Conservation (phyloP, 306 rosid genomes). For the Sesbania bispinosa region DNA sequence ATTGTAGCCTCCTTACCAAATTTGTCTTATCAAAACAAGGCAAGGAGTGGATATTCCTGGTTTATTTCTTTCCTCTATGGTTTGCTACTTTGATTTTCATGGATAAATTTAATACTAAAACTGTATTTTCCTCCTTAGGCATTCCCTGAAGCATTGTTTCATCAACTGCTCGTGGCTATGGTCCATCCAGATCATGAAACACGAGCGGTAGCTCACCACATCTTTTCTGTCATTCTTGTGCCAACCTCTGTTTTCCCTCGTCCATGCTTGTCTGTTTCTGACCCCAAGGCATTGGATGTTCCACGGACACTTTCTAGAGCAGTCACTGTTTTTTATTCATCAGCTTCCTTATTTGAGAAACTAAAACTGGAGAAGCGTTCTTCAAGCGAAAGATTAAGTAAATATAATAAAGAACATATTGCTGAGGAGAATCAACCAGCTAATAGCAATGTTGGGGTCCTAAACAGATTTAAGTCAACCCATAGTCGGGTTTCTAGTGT, state of each 20-base stretch:
- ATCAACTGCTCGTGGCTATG: constrained; percentile 86
- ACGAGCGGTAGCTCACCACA: constrained; percentile 77
- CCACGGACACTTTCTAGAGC: constrained; percentile 82
- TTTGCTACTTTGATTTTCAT: constrained; percentile 20
- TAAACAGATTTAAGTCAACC: constrained; percentile 54
- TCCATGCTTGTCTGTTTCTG: constrained; percentile 27
- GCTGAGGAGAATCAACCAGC: constrained; percentile 38
- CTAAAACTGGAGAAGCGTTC: constrained; percentile 57
- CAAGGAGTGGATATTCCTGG: constrained; percentile 37
- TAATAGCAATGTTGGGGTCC: constrained; percentile 39
- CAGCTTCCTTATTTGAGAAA: constrained; percentile 92
- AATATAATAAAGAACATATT: constrained; percentile 30
- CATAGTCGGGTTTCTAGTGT: constrained; percentile 45
- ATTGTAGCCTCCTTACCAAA: constrained; percentile 81
- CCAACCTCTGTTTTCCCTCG: constrained; percentile 66
- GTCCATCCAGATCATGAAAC: constrained; percentile 94
- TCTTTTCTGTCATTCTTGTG: constrained; percentile 84
- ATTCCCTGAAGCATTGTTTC: constrained; percentile 94
- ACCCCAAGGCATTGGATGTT: constrained; percentile 43
- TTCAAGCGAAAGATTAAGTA: constrained; percentile 43
- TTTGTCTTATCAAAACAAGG: constrained; percentile 76
- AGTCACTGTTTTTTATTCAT: constrained; percentile 83
- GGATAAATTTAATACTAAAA: constrained; percentile 28
- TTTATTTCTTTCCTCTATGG: constrained; percentile 19
- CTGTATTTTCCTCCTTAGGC: constrained; percentile 46